Conservation (phyloP, 176 grass and related monocot species). For the Dactylis glomerata region DNA sequence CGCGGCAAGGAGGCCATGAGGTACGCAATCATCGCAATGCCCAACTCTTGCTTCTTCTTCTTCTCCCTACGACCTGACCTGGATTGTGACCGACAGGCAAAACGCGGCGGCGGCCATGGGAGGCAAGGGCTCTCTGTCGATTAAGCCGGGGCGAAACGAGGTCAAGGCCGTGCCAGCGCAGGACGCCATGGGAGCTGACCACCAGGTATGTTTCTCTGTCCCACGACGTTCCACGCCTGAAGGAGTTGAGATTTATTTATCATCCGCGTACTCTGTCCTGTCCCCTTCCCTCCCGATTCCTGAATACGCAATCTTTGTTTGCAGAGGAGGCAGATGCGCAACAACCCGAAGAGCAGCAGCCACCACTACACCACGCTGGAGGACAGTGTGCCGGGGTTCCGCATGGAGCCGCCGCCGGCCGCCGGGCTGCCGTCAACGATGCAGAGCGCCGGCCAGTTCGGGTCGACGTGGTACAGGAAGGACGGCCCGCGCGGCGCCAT, state of each 20-base stretch:
- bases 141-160: conserved; percentile 50
- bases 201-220: conserved; percentile 38
- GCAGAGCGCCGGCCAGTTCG: conserved; percentile 54
- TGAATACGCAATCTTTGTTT: neutral
- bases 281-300: neutral
- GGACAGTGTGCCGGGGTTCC: conserved; percentile 60
- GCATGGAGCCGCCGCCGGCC: conserved; percentile 42
- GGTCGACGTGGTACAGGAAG: conserved; percentile 62
- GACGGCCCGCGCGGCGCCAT: conserved; percentile 19
- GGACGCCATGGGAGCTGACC: conserved; percentile 28
- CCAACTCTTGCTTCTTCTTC: neutral
- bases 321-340: conserved; percentile 45
- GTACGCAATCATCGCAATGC: neutral
- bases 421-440: conserved; percentile 20
- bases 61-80: neutral
- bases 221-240: neutral
- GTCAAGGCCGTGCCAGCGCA: conserved; percentile 40
- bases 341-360: conserved; percentile 42
- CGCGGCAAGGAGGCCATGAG: conserved; percentile 46
- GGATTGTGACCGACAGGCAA: conserved; percentile 35
- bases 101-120: conserved; percentile 32
- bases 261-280: neutral
- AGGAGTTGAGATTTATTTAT: neutral
- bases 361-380: conserved; percentile 60
- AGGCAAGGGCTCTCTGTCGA: conserved; percentile 51